Percentiles rank a stretch among this genome's conserved stretches.
These are phyloP conservation scores for Gossypium rotundifolium DNA, from an alignment of 345 rosid species.

Conservation along the genomic window DNA sequence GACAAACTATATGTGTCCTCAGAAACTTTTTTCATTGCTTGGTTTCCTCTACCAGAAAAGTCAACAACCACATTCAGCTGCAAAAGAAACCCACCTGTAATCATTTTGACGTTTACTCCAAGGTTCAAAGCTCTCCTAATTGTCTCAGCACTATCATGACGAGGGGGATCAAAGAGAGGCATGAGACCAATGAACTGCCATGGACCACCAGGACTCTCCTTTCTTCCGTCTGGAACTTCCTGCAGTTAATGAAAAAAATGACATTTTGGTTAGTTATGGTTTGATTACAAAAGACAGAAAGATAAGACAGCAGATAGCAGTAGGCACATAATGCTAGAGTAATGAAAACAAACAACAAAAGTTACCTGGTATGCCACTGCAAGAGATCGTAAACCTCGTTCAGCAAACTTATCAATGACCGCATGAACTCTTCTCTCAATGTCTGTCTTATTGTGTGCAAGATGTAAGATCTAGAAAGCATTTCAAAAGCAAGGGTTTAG, in stretches of 20 bases:
- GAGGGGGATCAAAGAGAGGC: slow-evolving; percentile 99
- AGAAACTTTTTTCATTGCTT: background rate
- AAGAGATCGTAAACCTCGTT: slow-evolving; percentile 90
- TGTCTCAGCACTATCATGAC: slow-evolving; percentile 98
- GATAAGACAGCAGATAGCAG: background rate
- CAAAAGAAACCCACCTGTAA: slow-evolving; percentile 55
- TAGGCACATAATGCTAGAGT: background rate
- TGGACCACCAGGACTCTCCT: slow-evolving; percentile 89
- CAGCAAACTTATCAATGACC: slow-evolving; percentile 93
- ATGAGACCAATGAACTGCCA: slow-evolving; percentile 95
- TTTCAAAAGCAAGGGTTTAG: slow-evolving; percentile 17
- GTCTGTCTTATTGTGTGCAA: slow-evolving; percentile 79
- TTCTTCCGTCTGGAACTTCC: slow-evolving; percentile 92
- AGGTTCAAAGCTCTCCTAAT: slow-evolving; percentile 91
- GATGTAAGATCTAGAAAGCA: slow-evolving; percentile 66
- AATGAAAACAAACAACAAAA: background rate
- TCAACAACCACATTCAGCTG: background rate
- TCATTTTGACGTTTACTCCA: slow-evolving; percentile 97
- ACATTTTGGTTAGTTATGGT: background rate
- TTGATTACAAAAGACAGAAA: background rate
- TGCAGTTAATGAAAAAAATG: slow-evolving; percentile 22
- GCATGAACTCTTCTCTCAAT: slow-evolving; percentile 92
- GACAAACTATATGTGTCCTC: background rate
- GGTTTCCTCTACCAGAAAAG: background rate
- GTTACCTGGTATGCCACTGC: slow-evolving; percentile 93